These are phyloP conservation scores for Kodamaea fukazawae DNA, from an alignment of 805 yeast species.

Conservation along the genomic window DNA sequence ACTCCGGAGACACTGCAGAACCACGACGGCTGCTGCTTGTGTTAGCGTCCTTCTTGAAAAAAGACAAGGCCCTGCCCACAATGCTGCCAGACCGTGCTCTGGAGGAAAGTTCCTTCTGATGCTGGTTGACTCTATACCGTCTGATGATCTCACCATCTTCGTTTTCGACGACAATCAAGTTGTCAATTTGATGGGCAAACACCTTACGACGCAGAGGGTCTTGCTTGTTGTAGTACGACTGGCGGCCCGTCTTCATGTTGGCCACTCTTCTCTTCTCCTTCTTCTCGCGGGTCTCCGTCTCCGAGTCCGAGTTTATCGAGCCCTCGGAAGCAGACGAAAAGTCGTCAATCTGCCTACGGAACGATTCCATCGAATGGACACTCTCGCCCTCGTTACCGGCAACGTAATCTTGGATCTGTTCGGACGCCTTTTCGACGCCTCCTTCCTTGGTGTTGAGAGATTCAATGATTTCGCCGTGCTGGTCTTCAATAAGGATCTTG, in stretches of 20 bases:
- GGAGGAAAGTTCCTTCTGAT: constrained; percentile 28
- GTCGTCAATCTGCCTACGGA: constrained; percentile 34
- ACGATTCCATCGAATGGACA: constrained; percentile 41
- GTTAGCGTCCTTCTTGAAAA: constrained; percentile 11
- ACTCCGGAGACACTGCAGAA: constrained; percentile 1
- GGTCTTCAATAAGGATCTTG: constrained; percentile 73
- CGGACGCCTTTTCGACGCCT: constrained; percentile 16
- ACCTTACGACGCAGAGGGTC: constrained; percentile 38
- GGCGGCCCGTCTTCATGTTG: constrained; percentile 15
- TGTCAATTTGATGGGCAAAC: constrained; percentile 77
- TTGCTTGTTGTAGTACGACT: constrained; percentile 28
- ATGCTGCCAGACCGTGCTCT: constrained; percentile 35
- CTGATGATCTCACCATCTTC: constrained; percentile 90
- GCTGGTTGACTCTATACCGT: constrained; percentile 70
- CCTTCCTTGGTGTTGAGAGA: constrained; percentile 36
- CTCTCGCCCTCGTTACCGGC: constrained; percentile 15
- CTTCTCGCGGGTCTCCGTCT: constrained; percentile 10
- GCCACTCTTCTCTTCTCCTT: constrained; percentile 9
- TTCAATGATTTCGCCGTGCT: constrained; percentile 75
- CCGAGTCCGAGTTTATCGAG: constrained; percentile 15
- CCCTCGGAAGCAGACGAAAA: constrained; percentile 27
- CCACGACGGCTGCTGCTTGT: background rate
- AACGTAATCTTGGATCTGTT: constrained; percentile 3
- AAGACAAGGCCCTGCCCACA: constrained; percentile 47
- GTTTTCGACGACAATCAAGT: constrained; percentile 78